Base-by-base conservation (phyloP, 495 filamentous ascomycete species). In the Xylaria venustula region DNA sequence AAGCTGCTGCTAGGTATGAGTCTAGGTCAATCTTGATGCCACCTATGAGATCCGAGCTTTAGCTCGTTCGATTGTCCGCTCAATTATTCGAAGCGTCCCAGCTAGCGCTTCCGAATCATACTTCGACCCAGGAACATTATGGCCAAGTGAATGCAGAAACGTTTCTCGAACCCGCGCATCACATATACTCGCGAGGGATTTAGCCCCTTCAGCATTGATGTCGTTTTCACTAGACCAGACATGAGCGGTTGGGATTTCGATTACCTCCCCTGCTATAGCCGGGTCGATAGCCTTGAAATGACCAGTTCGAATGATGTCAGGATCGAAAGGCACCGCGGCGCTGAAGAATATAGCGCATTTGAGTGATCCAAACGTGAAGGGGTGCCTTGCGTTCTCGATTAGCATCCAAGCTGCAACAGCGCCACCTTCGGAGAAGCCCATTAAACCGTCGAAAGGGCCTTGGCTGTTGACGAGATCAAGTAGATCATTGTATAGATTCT, bases 351-450 rank as follows among this genome's bases (percentile, higher is more conserved):
- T 66, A 22, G 64, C 67, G 51, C 69, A 71, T 28, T 63, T 64
- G 12, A 71, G 32, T 5, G 45, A 57, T 32, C 64, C 67, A 25
- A 69, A 69, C 0, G 61, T 54, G 15, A 54, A 61, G 40, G 57
- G 60, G 54, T 62, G 57, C 42, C 65, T 63, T 15, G 64, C 32
- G 57, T 71, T 62, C 20, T 69, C 64, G 47, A 69, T 50, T 14
- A 71, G 69, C 53, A 77, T 71, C 61, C 73, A 83, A 1, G 72
- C 84, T 4, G 85, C 84, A 37, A 82, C 75, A 5, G 78, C 79
- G 7, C 80, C 86, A n/a, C 86, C 86, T 65, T 89, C 85, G 47
- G 79, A 83, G 69, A 89, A 88, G 30, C 86, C 86, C 53, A 88
- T 81, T 22, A 89, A 76, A 5, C 84, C 86, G 61, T 88, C 85